Evolutionary conservation across 1,284 basidiomycete species (phyloP).

Genomic region (Pseudomicrostroma phylloplanum): DNA sequence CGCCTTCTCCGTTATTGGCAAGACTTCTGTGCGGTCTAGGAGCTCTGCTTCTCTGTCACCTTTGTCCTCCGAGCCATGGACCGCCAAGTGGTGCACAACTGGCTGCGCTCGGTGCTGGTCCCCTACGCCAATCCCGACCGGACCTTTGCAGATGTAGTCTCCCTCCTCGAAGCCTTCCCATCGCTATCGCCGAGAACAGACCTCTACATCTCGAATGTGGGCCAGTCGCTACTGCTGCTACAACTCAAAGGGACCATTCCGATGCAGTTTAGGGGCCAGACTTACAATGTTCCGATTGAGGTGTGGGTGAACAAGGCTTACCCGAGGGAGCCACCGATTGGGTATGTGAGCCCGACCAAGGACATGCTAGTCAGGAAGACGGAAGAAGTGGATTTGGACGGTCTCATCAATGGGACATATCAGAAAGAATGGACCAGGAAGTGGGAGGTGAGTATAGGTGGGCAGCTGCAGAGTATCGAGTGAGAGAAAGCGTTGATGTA

Average conservation of each 20-base stretch:
- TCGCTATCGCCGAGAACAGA: slow-evolving; percentile 81
- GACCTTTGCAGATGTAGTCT: slow-evolving; percentile 53
- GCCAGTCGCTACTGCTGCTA: slow-evolving; percentile 80
- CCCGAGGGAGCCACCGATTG: slow-evolving; percentile 66
- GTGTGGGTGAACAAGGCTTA: slow-evolving; percentile 61
- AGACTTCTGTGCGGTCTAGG: no score
- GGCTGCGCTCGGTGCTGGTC: slow-evolving; percentile 38
- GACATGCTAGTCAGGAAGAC: slow-evolving; percentile 82
- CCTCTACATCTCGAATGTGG: slow-evolving; percentile 91
- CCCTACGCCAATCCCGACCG: slow-evolving; percentile 62
- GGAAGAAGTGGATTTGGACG: slow-evolving; percentile 73
- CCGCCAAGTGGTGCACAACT: slow-evolving; percentile 39
- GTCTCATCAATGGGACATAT: slow-evolving; percentile 66
- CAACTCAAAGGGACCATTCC: slow-evolving; percentile 85
- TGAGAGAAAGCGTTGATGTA: background rate
- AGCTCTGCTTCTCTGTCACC: no score
- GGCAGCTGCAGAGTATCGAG: no score
- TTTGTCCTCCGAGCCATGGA: slow-evolving; percentile 25
- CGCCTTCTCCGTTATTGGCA: no score
- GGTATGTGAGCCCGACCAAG: slow-evolving; percentile 88
- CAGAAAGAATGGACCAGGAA: slow-evolving; percentile 71
- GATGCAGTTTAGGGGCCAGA: slow-evolving; percentile 66
- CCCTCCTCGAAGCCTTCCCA: slow-evolving; percentile 53
- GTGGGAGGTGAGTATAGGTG: slow-evolving; percentile 66
- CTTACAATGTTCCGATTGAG: slow-evolving; percentile 90